Evolutionary conservation across 1,284 basidiomycete genomes (phyloP), one percentile per base, ranked within the genome.

Genomic region (Leccinum insolens): DNA sequence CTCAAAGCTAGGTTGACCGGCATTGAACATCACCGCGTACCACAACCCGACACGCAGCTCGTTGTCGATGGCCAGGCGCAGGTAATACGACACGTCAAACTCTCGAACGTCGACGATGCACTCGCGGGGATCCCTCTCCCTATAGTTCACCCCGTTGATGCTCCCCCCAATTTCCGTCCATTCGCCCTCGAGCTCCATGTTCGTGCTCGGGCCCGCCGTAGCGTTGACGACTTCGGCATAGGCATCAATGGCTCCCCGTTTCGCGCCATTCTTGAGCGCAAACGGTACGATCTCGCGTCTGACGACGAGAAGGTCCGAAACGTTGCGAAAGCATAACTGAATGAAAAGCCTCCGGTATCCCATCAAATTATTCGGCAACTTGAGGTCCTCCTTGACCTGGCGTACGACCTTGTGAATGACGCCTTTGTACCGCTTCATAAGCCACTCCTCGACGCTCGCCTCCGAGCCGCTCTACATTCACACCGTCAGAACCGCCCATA

Each of bases 41-140:
- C 98, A 99, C 41, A 99, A 83, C 67, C 98, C 98, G 66, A 99
- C 96, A 63, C 98, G 95, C 66, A 99, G 88, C 67, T 98, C 95
- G 77, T 97, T 96, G 85, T 99, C 98, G 78, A 99, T 99, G 25
- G 98, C 96, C 20, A 99, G 96, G 39, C 98, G 96, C 44, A 99
- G 86, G 80, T 99, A 98, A 80, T 99, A 99, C 2, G 95, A 94
- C 28, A 99, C 94, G 79, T 99, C 98, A 81, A 94, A 99, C 79
- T 99, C 98, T 60, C 97, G 89, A 63, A 98, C 88, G 78, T 99
- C 98, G 77, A 98, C 89, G 76, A 99, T 95, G 72, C 90, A 92
- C 66, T 98, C 95, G 63, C 90, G 86, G 7, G 97, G 95, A 75
- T 97, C 95, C 71, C 85, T 85, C 71, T 94, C 91, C 70, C 84